Percentiles rank a stretch among this genome's conserved stretches.
These are phyloP conservation scores for Fusarium sp. DNA, from an alignment of 2,329 filamentous ascomycete genomes.

Conservation along the genomic window DNA sequence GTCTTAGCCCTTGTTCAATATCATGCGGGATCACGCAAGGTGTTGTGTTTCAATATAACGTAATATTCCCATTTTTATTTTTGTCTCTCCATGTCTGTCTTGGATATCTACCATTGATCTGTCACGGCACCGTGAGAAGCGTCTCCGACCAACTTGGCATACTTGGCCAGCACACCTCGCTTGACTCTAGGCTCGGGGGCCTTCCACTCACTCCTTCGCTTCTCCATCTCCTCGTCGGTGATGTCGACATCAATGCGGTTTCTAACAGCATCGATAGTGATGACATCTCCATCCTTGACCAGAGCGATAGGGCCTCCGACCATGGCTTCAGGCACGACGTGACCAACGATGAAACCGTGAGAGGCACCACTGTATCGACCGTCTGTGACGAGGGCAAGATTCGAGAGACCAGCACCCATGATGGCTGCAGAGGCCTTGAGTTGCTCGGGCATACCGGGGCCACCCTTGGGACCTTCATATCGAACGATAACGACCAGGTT, in stretches of 20 bases:
- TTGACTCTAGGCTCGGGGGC: conserved; percentile 76
- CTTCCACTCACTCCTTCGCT: conserved; percentile 72
- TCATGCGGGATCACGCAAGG: background rate
- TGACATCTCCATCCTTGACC: conserved; percentile 79
- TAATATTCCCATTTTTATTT: background rate
- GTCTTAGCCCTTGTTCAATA: background rate
- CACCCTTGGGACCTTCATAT: conserved; percentile 93
- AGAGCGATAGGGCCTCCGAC: conserved; percentile 88
- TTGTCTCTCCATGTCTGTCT: background rate
- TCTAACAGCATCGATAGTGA: conserved; percentile 85
- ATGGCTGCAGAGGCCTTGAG: conserved; percentile 87
- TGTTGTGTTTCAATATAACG: no score
- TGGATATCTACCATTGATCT: conserved; percentile 57
- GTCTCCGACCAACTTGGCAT: conserved; percentile 86
- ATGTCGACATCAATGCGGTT: conserved; percentile 78
- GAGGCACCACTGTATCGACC: conserved; percentile 87
- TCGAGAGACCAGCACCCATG: conserved; percentile 88
- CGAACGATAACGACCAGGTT: conserved; percentile 90
- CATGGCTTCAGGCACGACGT: conserved; percentile 90
- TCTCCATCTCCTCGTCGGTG: conserved; percentile 72
- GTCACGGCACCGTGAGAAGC: conserved; percentile 92
- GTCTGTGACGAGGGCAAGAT: conserved; percentile 91
- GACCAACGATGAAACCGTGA: conserved; percentile 93
- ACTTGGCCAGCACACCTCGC: conserved; percentile 88
- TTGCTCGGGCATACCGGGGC: conserved; percentile 96